A percentile compares a stretch with the other conserved stretches of the same genome.
phyloP scores from a whole-genome alignment of 2,329 filamentous ascomycete species.

The Fusarium sp. region DNA sequence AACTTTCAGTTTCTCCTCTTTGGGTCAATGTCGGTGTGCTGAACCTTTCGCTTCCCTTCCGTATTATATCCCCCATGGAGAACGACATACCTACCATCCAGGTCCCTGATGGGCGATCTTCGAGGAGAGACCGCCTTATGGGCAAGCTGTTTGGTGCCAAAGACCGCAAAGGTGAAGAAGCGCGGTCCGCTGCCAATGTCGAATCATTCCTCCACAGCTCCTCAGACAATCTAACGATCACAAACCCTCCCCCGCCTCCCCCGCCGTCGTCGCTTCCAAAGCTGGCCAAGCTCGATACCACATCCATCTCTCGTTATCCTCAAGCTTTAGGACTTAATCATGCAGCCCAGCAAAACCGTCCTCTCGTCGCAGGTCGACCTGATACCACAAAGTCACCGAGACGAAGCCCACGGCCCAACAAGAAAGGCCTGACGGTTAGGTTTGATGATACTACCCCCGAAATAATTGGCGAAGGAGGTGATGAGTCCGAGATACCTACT shows the following conservation, averaged over 20 bases:
- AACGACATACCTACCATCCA: conserved; percentile 54
- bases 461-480: conserved; percentile 90
- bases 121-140: conserved; percentile 67
- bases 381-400: conserved; percentile 57
- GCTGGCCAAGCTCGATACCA: conserved; percentile 67
- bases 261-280: conserved; percentile 56
- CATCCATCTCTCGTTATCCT: conserved; percentile 64
- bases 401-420: conserved; percentile 59
- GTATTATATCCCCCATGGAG: conserved; percentile 53
- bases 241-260: conserved; percentile 60
- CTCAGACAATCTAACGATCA: conserved; percentile 65
- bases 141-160: conserved; percentile 68
- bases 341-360: conserved; percentile 57
- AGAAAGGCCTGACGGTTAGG: conserved; percentile 77
- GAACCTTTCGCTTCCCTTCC: conserved; percentile 25
- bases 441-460: conserved; percentile 80
- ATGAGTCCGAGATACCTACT: conserved; percentile 80
- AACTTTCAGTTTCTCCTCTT: conserved; percentile 26
- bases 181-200: conserved; percentile 58
- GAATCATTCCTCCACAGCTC: conserved; percentile 69
- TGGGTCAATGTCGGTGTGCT: conserved; percentile 47
- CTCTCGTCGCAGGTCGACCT: conserved; percentile 51
- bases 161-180: conserved; percentile 52
- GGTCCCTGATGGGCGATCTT: conserved; percentile 53
- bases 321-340: conserved; percentile 61